Evolutionary conservation across 106 monocot genomes (phyloP).

Genomic region (Dendrobium nobile): DNA sequence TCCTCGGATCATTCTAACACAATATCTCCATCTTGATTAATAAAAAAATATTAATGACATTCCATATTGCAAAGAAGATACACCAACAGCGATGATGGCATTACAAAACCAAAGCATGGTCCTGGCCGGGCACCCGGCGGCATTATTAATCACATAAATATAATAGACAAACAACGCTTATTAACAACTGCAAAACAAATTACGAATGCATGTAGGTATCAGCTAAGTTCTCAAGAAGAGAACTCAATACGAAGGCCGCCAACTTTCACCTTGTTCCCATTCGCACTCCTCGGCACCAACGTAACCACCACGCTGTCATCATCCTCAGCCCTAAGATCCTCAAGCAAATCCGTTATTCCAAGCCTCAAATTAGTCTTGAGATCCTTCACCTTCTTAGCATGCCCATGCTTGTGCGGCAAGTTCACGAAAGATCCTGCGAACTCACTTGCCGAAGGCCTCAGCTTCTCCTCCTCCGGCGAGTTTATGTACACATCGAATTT

Average conservation of each 20-base stretch:
- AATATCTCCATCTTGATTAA: too few species aligned
- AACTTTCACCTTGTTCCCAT: slow-evolving; percentile 20
- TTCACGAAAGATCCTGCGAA: slow-evolving; percentile 58
- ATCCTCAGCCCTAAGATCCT: slow-evolving; percentile 30
- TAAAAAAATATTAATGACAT: too few species aligned
- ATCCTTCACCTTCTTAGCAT: background rate
- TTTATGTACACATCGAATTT: slow-evolving; percentile 55
- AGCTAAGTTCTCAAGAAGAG: background rate
- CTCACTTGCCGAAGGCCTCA: slow-evolving; percentile 27
- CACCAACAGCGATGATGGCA: too few species aligned
- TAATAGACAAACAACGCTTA: too few species aligned
- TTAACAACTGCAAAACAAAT: too few species aligned
- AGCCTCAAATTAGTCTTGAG: slow-evolving; percentile 22
- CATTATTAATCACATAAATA: too few species aligned
- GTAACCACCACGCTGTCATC: slow-evolving; percentile 38
- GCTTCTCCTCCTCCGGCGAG: slow-evolving; percentile 7
- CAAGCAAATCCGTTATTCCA: slow-evolving; percentile 37
- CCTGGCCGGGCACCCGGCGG: too few species aligned
- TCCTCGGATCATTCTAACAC: too few species aligned
- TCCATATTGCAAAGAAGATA: too few species aligned
- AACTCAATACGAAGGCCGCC: slow-evolving; percentile 24
- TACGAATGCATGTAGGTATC: too few species aligned
- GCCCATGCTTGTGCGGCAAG: slow-evolving; percentile 26
- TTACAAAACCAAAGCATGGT: too few species aligned
- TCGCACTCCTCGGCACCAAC: slow-evolving; percentile 22